Conservation (phyloP, 176 grass and related monocot genomes). For the Carex cristatella region DNA sequence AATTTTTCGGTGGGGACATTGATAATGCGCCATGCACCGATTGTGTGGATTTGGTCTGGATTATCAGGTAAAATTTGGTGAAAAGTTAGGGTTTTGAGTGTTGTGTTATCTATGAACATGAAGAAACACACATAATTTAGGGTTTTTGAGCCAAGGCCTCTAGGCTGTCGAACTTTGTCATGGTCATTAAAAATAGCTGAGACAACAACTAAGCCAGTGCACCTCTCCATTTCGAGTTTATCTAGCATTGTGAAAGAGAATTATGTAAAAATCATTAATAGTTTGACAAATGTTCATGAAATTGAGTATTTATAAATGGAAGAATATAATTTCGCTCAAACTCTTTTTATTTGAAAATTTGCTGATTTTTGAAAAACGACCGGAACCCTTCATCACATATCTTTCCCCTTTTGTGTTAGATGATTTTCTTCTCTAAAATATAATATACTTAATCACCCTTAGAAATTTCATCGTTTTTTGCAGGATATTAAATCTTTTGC, state of each 20-base stretch:
- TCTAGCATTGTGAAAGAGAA: slow-evolving; percentile 34
- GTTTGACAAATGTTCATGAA: not conserved
- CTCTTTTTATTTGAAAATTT: not conserved
- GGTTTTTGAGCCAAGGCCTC: slow-evolving; percentile 45
- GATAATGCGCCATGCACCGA: slow-evolving; percentile 64
- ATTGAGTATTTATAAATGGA: not conserved
- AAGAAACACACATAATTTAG: slow-evolving; percentile 63
- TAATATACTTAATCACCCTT: not conserved
- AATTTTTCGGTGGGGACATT: slow-evolving; percentile 27
- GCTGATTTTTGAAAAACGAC: not conserved
- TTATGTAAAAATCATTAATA: not conserved
- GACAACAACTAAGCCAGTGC: slow-evolving; percentile 53
- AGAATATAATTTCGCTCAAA: not conserved
- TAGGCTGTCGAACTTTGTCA: slow-evolving; percentile 90
- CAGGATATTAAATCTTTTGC: not conserved
- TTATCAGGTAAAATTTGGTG: slow-evolving; percentile 36
- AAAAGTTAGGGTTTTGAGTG: slow-evolving; percentile 25
- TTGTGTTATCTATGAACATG: slow-evolving; percentile 71
- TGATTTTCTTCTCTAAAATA: not conserved
- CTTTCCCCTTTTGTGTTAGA: not conserved
- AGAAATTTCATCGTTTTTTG: not conserved
- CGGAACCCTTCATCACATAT: not conserved
- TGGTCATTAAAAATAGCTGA: slow-evolving; percentile 82
- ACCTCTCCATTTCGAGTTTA: slow-evolving; percentile 59
- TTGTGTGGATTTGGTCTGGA: not conserved